Base-by-base conservation (phyloP, 2,329 filamentous ascomycete species). In the Paraphoma chrysanthemicola region DNA sequence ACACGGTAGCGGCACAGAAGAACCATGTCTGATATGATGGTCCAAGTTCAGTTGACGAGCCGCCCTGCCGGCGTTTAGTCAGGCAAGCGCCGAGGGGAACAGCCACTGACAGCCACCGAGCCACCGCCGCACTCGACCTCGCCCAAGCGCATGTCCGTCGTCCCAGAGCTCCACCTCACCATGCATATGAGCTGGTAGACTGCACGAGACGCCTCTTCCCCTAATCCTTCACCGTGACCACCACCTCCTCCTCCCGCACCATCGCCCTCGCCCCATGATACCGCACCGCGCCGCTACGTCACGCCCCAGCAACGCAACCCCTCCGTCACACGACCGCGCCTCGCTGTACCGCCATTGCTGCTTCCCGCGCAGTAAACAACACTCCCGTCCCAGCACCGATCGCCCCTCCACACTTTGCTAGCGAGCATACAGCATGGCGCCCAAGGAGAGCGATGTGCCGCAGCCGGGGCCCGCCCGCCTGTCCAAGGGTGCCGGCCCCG, bases 401-500 rank as follows among this genome's bases (percentile, higher is more conserved):
- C 33, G 17, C 47, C 23, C 11, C 17, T 39, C n/a, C 41, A 31
- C 2, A 18, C 18, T 28, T 9, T 9, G 17, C 23, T 28, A n/a
- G 12, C 51, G 23, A 8, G 4, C 16, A 11, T 14, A n/a, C 33
- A 63, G 43, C 45, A 84, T 85, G 51, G 45, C 51, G 81, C 77
- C 72, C 44, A 81, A 81, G 67, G 79, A 82, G 57, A 83, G 80
- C 62, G 84, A 86, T 63, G 86, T 97, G 67, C 94, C 95, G 56
- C 91, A 94, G 81, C 94, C 94, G 55, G 94, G 94, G 51, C 93
- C 94, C 54, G 94, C 94, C 57, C 92, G 90, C 69, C 82, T 98
- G 64, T 88, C 88, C 62, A 87, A 90, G 54, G 91, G 92, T 76
- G 91, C 93, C 39, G 92, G 92, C 12, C 88, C 96, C 33, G 92